Evolutionary conservation across 2,329 filamentous ascomycete genomes (phyloP), one percentile per base, ranked within the genome.

Genomic region (Zymoseptoria pseudotritici): DNA sequence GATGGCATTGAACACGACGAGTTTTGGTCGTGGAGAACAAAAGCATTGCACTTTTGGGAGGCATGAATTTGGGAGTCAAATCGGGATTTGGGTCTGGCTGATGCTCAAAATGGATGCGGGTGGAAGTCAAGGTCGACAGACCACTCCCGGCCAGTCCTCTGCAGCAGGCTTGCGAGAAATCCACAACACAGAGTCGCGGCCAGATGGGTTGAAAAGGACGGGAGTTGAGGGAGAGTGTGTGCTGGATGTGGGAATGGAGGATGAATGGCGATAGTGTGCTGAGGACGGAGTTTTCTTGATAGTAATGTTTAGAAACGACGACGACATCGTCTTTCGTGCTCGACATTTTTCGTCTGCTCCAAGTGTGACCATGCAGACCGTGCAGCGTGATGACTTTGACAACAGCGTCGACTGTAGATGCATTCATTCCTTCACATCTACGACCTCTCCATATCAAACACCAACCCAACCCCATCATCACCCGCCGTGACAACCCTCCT

Each of bases 401-500:
- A 46, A 42, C 10, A 42, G 36, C 17, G 11, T 17, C 17, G 36
- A 17, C 36, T 13, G 36, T 42, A 9, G 7, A 29, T 29, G 8
- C 26, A 17, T 42, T 17, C 36, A 17, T 42, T 42, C 13, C 36
- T 5, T 42, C 4, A 17, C 17, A 42, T 42, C 10, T 46, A 46
- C 36, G 36, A 46, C 13, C 17, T 29, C 22, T 53, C 22, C 22
- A 53, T 54, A 19, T 64, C 64, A 72, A 90, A 90, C 1, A 90
- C 83, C 68, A 90, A 73, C 26, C 84, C 79, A 24, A 90, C 74
- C 6, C 84, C 82, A 72, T 99, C 94, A 76, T 99, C 94, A 22
- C 94, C 94, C 1, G 91, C 94, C 5, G 94, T 97, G 4, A 96
- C 83, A 54, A 97, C 80, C 65, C 86, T 82, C 74, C 86, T 84